Conservation (phyloP, 1,139 yeast species). For the Maudiozyma humilis region DNA sequence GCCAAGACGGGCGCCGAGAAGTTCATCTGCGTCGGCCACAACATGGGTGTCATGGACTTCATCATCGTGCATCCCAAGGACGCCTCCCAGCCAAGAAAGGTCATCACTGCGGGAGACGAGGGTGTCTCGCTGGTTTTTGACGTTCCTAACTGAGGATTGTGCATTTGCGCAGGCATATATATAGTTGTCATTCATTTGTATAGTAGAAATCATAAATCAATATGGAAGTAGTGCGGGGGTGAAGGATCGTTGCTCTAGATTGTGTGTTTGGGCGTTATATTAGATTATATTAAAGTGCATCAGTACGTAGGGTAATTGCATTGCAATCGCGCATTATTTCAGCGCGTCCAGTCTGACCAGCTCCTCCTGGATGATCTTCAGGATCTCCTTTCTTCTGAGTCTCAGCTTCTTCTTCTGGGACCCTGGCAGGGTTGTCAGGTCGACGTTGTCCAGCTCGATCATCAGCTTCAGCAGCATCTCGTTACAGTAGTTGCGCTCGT, state of each 20-base stretch:
- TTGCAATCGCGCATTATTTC: constrained; percentile 7
- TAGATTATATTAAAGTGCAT: no score
- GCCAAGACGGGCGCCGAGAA: constrained; percentile 77
- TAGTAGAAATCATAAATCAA: no score
- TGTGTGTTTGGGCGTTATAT: no score
- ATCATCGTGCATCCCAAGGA: constrained; percentile 39
- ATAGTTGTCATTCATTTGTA: no score
- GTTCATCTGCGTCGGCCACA: constrained; percentile 82
- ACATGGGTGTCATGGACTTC: constrained; percentile 87
- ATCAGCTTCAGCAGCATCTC: constrained; percentile 61
- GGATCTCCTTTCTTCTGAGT: constrained; percentile 49
- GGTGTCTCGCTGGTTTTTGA: constrained; percentile 79
- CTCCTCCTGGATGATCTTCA: constrained; percentile 52
- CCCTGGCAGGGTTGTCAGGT: constrained; percentile 36
- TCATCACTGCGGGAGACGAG: constrained; percentile 96
- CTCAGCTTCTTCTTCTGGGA: constrained; percentile 42
- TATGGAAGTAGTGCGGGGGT: no score
- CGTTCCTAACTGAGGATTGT: constrained; percentile 21
- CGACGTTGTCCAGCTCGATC: constrained; percentile 59
- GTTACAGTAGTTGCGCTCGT: constrained; percentile 50
- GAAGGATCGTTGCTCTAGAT: no score
- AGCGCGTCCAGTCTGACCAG: constrained; percentile 52
- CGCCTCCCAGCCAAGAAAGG: constrained; percentile 52
- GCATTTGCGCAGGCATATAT: no score
- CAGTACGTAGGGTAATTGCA: neutral